Evolutionary conservation across 2,329 filamentous ascomycete genomes (phyloP), one percentile per base, ranked within the genome.

Genomic region (Endothia cerciana): DNA sequence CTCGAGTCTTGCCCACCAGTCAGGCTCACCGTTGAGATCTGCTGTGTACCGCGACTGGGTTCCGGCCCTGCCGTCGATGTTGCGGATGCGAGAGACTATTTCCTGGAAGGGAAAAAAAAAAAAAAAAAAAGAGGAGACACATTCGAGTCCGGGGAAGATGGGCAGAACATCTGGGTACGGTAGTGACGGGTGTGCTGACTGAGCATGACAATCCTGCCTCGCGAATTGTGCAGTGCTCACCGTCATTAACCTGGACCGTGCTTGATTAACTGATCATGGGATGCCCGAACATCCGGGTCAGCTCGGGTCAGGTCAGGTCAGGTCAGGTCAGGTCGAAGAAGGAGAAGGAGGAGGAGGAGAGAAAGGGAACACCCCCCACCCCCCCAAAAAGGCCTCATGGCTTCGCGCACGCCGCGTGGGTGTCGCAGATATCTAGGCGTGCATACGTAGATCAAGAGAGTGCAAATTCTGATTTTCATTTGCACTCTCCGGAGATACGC

Each of bases 161-260:
- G 40, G 40, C 38, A 22, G 41, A 15, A 51, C 47, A 51, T 28
- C 25, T 28, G 47, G 13, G 22, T 28, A 28, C 3, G 25, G 25
- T 51, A 17, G 10, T 8, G 7, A 36, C 6, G 17, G 17, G 7
- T 19, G 10, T 36, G 51, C 51, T 55, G 30, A 55, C 30, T 36
- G 51, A 36, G 63, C 63, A 60, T 45, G 40, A 51, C 51, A 59
- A 17, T 28, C 45, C 57, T 64, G 22, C 49, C 51, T 59, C 22
- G 13, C 25, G 47, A 51, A 17, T 17, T 51, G 47, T 51, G 47
- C 47, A 30, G 13, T 28, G 47, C 47, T 51, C 47, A 51, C 47
- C 25, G 25, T 51, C 47, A n/a, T n/a, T n/a, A 51, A 28, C 47
- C 11, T 51, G 47, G 22, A 30, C 47, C 22, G 47, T 51, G 47